Conservation (phyloP, 805 yeast species). For the Candida pseudoglaebosa region DNA sequence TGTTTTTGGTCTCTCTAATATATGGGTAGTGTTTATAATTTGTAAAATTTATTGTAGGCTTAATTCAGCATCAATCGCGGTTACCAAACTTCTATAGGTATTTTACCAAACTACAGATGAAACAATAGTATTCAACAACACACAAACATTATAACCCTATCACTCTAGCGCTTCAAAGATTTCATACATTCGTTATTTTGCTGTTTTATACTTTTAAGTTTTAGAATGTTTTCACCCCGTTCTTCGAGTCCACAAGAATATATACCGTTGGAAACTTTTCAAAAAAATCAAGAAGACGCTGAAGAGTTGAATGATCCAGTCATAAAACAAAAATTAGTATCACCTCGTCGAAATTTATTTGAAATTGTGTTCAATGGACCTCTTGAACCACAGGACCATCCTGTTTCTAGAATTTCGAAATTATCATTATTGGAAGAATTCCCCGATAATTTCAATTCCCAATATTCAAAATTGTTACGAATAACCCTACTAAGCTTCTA, state of each 20-base stretch:
- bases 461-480: constrained; percentile 23
- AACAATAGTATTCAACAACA: too few species aligned
- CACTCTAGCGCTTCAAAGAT: too few species aligned
- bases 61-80: neutral
- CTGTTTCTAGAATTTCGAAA: constrained; percentile 35
- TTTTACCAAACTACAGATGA: too few species aligned
- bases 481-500: constrained; percentile 33
- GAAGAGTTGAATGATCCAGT: neutral
- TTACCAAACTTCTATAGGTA: too few species aligned
- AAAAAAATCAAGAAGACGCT: neutral
- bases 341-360: neutral
- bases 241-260: neutral
- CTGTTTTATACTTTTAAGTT: too few species aligned
- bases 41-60: neutral
- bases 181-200: too few species aligned
- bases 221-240: neutral
- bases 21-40: constrained; percentile 4
- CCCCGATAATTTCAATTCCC: constrained; percentile 35
- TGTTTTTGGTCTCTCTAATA: constrained; percentile 1
- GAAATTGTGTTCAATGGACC: constrained; percentile 44
- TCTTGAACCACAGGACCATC: constrained; percentile 38
- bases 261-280: constrained; percentile 1
- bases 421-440: constrained; percentile 30
- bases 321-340: neutral
- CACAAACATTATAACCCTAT: too few species aligned